Base-by-base conservation (phyloP, 2,329 filamentous ascomycete genomes). In the Talaromyces sp. region DNA sequence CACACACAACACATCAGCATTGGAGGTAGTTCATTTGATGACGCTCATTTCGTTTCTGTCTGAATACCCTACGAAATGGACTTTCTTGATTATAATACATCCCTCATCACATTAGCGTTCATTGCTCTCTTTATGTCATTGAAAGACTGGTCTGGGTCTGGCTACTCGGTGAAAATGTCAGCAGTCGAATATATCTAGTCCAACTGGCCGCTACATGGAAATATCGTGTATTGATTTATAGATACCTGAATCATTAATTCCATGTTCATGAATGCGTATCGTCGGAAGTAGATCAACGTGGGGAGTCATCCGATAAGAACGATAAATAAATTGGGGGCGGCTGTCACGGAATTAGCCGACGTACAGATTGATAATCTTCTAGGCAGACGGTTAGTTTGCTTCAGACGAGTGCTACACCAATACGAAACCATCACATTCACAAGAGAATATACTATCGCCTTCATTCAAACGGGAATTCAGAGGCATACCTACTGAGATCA, bases 11-110 rank as follows among this genome's bases (percentile, higher is more conserved):
- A n/a, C 50, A 54, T 9, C 6, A 33, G 55, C 55, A 58, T 58
- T 58, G 55, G 55, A 58, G 37, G 55, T 54, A 18, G 12, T 35
- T 54, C 50, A 33, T 54, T 37, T 54, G 46, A n/a, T 31, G 46
- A 33, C 31, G 28, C 31, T 54, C 50, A 14, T 54, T 28, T 54
- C 23, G 18, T 54, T 35, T 54, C 14, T 50, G 46, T 35, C 18
- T 35, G 31, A 54, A 54, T 54, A 54, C 50, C 50, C 31, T 31
- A 54, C 50, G 28, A 37, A n/a, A 35, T 54, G 50, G 50, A 35
- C n/a, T 58, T 57, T 58, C 54, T 58, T 58, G 55, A 58, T 44
- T 58, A 58, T 16, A 50, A 46, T 23, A 14, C 18, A 23, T 46
- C 44, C 6, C 4, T 25, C 31, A 50, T 54, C 48, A 35, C 50